These are phyloP conservation scores for Paramecium tetraurelia DNA, from an alignment of 73 alveolate species.

Conservation along the genomic window DNA sequence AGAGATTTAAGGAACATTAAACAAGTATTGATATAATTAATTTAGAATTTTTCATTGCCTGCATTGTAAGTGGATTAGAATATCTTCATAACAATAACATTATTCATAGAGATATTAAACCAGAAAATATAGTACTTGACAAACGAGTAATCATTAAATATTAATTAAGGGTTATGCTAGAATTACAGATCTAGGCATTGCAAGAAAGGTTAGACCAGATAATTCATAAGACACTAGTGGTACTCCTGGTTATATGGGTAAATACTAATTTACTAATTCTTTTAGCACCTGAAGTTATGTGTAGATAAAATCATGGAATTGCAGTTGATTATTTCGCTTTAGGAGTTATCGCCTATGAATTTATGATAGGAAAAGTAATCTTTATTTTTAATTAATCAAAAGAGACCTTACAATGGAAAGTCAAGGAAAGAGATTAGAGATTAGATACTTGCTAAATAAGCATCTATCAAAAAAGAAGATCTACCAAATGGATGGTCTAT, in stretches of 20 bases:
- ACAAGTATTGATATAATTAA: slow-evolving; percentile 68
- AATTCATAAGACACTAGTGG: slow-evolving; percentile 85
- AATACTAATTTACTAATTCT: background rate
- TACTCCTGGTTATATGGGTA: slow-evolving; percentile 94
- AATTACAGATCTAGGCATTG: slow-evolving; percentile 86
- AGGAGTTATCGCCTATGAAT: slow-evolving; percentile 96
- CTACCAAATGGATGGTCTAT: slow-evolving; percentile 90
- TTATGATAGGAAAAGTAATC: slow-evolving; percentile 86
- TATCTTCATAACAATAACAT: slow-evolving; percentile 89
- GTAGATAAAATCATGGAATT: slow-evolving; percentile 89
- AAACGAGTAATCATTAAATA: slow-evolving; percentile 57
- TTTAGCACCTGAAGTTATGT: slow-evolving; percentile 90
- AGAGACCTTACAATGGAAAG: slow-evolving; percentile 91
- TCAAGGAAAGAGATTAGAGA: slow-evolving; percentile 92
- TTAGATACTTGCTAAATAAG: slow-evolving; percentile 82
- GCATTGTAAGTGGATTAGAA: slow-evolving; percentile 82
- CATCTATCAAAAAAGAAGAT: slow-evolving; percentile 76
- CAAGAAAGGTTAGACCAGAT: slow-evolving; percentile 76
- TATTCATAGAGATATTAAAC: slow-evolving; percentile 95
- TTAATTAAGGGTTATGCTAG: slow-evolving; percentile 68
- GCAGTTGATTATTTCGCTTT: slow-evolving; percentile 94
- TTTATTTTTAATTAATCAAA: background rate
- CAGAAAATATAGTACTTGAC: slow-evolving; percentile 96
- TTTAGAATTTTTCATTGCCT: slow-evolving; percentile 86
- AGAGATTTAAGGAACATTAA: slow-evolving; percentile 87